Percentiles rank a stretch among this genome's conserved stretches.
phyloP scores from a whole-genome alignment of 2,329 filamentous ascomycete species.

The Lanzia echinophila region DNA sequence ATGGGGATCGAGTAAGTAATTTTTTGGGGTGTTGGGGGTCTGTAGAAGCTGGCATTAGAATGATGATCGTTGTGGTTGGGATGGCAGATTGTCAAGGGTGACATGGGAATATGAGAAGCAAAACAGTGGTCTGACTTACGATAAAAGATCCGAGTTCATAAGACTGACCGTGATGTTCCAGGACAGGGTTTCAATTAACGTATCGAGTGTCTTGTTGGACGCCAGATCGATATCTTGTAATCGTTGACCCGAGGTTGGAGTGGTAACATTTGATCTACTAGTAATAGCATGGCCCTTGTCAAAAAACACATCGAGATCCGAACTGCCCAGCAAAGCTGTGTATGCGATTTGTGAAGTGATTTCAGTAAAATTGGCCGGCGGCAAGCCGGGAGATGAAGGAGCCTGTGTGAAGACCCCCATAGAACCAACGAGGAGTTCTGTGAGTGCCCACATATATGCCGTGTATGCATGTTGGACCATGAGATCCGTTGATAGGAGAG shows the following conservation, averaged over 20 bases:
- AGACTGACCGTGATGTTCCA: neutral
- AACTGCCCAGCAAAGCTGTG: constrained; percentile 15
- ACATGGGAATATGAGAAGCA: neutral
- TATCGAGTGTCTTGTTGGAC: neutral
- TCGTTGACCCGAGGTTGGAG: neutral
- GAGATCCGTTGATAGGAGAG: neutral
- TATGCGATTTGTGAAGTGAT: constrained; percentile 14
- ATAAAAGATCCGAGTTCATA: neutral
- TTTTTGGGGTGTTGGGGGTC: neutral
- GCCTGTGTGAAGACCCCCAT: constrained; percentile 11
- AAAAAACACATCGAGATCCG: constrained; percentile 16
- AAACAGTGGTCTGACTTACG: too few relatives aligned
- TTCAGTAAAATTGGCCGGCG: constrained; percentile 7
- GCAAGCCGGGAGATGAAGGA: neutral
- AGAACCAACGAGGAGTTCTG: constrained; percentile 13
- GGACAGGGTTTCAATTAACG: neutral
- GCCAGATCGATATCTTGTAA: neutral
- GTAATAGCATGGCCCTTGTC: neutral
- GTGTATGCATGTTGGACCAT: constrained; percentile 16
- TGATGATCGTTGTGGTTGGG: neutral
- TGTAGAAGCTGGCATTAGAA: too few relatives aligned
- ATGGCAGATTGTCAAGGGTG: neutral
- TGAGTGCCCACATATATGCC: constrained; percentile 14
- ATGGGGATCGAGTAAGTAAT: neutral
- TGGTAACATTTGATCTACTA: too few relatives aligned